Evolutionary conservation across 2,329 filamentous ascomycete genomes (phyloP).

Genomic region (Calonectria pteridis): DNA sequence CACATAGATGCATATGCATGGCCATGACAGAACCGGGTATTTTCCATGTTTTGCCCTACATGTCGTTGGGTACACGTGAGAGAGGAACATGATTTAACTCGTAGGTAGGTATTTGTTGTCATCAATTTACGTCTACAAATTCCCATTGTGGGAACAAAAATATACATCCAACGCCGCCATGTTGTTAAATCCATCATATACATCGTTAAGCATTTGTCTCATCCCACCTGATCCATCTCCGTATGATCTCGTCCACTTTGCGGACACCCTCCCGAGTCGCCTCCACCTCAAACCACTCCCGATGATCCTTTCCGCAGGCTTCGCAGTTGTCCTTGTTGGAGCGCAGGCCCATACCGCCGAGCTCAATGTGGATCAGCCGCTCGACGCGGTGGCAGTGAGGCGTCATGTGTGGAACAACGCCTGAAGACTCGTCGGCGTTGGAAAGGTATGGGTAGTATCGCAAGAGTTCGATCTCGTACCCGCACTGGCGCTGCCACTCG

Average conservation of each 20-base stretch:
- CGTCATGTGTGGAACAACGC: conserved; percentile 72
- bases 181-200: not conserved
- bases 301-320: conserved; percentile 85
- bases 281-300: conserved; percentile 95
- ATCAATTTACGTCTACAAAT: not conserved
- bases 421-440: conserved; percentile 50
- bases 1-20: too few species aligned
- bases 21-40: too few species aligned
- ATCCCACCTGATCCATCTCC: conserved; percentile 89
- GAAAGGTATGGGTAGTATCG: conserved; percentile 90
- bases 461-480: conserved; percentile 87
- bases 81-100: too few species aligned
- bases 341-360: conserved; percentile 72
- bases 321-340: conserved; percentile 72
- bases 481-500: conserved; percentile 94
- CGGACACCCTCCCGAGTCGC: conserved; percentile 78
- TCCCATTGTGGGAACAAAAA: not conserved
- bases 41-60: too few species aligned
- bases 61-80: too few species aligned
- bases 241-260: conserved; percentile 76
- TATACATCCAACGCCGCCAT: not conserved
- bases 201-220: conserved; percentile 56
- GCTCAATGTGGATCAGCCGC: conserved; percentile 88
- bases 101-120: not conserved
- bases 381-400: conserved; percentile 91